Evolutionary conservation across 768 basidiomycete species (phyloP).

Genomic region (Kwoniella sp.): DNA sequence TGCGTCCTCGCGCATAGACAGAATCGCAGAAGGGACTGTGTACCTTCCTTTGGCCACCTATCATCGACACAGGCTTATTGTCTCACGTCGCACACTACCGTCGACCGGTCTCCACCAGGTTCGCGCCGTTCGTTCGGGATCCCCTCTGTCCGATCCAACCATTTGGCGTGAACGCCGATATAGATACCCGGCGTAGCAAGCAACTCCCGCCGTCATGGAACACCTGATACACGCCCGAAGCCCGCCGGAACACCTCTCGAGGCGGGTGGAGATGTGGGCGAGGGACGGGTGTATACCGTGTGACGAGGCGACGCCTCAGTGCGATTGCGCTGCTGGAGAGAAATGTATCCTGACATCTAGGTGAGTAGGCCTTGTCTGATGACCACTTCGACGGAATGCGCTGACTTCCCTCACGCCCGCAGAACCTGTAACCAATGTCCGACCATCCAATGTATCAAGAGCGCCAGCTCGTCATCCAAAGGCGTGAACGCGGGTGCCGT

Average conservation of each 20-base stretch:
- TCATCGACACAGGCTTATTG: no score
- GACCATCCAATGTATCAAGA: constrained; percentile 40
- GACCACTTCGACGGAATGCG: neutral
- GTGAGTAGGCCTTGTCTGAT: constrained; percentile 18
- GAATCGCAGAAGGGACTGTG: no score
- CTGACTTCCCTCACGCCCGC: constrained; percentile 1
- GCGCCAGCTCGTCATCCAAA: constrained; percentile 10
- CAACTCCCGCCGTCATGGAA: no score
- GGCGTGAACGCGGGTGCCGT: constrained; percentile 46
- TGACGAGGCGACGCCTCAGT: constrained; percentile 29
- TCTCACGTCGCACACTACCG: no score
- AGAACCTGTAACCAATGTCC: constrained; percentile 48
- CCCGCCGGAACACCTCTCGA: neutral
- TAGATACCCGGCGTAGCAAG: no score
- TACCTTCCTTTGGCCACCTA: no score
- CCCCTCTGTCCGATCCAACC: no score
- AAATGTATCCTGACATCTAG: constrained; percentile 38
- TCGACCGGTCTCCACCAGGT: no score
- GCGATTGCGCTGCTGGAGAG: constrained; percentile 41
- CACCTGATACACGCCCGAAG: no score
- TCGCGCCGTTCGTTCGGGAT: no score
- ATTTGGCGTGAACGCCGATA: no score
- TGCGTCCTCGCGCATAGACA: no score
- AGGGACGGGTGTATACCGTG: constrained; percentile 30
- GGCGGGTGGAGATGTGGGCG: constrained; percentile 3